Percentiles rank a stretch among this genome's conserved stretches.
phyloP scores from a whole-genome alignment of 129 eudicot species.

The Scalesia atractyloides region DNA sequence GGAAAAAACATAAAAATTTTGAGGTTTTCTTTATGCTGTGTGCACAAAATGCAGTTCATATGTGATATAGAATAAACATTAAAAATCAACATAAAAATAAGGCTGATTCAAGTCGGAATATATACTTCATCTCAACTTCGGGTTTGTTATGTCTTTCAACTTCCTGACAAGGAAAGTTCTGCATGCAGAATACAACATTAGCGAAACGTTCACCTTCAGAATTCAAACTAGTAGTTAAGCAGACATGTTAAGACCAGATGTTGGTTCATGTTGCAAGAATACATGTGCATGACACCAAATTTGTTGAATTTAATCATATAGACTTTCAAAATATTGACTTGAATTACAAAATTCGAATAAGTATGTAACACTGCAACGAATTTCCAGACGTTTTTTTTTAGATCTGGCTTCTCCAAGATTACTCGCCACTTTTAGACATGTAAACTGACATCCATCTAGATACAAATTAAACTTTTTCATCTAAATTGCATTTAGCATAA shows the following conservation, averaged over 20 bases:
- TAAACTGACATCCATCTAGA: not conserved
- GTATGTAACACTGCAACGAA: too few relatives aligned
- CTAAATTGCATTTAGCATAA: conserved; percentile 29
- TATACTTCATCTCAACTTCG: conserved; percentile 87
- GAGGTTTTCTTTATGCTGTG: not conserved
- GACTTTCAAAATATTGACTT: not conserved
- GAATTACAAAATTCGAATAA: too few relatives aligned
- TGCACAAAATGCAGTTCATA: not conserved
- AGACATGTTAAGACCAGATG: conserved; percentile 4
- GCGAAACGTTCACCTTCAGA: not conserved
- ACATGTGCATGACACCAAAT: not conserved
- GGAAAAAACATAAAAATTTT: conserved; percentile 19
- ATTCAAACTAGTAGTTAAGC: not conserved
- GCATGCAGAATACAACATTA: conserved; percentile 35
- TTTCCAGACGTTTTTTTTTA: too few relatives aligned
- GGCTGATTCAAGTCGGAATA: conserved; percentile 13
- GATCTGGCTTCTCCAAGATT: too few relatives aligned
- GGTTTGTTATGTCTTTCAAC: conserved; percentile 96
- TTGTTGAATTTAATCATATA: not conserved
- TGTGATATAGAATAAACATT: not conserved
- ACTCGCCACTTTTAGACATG: too few relatives aligned
- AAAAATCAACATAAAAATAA: not conserved
- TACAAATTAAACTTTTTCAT: not conserved
- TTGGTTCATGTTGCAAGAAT: not conserved
- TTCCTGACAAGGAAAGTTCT: conserved; percentile 97